These are phyloP conservation scores for Zygosaccharomyces gambellarensis DNA, from an alignment of 805 yeast species.

Conservation along the genomic window DNA sequence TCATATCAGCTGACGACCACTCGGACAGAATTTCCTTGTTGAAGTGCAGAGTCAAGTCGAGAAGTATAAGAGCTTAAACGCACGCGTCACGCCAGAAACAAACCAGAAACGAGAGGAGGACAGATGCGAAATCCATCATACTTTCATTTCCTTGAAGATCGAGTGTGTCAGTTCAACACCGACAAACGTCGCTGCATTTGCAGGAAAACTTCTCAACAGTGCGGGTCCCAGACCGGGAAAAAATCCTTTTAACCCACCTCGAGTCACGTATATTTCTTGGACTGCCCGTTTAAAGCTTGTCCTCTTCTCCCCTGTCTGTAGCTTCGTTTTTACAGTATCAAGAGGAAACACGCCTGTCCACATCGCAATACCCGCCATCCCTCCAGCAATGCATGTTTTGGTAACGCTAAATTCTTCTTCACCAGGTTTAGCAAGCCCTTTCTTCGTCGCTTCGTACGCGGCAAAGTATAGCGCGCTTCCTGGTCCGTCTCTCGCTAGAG, in stretches of 20 bases:
- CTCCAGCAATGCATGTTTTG: conserved; percentile 87
- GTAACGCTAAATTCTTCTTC: conserved; percentile 58
- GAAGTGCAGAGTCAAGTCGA: too few relatives aligned
- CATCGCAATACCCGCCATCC: conserved; percentile 94
- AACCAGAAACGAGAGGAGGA: too few relatives aligned
- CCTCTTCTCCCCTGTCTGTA: conserved; percentile 37
- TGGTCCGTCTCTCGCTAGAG: conserved; percentile 95
- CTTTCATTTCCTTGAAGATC: not conserved
- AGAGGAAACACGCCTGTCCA: conserved; percentile 95
- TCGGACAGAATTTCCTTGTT: too few relatives aligned
- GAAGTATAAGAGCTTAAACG: too few relatives aligned
- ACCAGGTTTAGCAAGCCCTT: conserved; percentile 47
- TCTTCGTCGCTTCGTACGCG: conserved; percentile 80
- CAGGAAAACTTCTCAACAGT: conserved; percentile 89
- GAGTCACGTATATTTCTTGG: conserved; percentile 52
- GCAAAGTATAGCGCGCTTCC: conserved; percentile 96
- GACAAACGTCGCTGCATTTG: conserved; percentile 96
- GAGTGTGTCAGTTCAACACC: conserved; percentile 63
- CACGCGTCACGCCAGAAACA: too few relatives aligned
- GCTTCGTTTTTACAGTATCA: conserved; percentile 74
- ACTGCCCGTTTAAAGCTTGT: conserved; percentile 63
- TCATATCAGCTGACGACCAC: too few relatives aligned
- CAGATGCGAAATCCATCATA: not conserved
- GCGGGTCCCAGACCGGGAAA: conserved; percentile 99
- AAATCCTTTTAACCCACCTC: conserved; percentile 83